Conservation (phyloP, 768 basidiomycete species). For the Suillus hirtellus region DNA sequence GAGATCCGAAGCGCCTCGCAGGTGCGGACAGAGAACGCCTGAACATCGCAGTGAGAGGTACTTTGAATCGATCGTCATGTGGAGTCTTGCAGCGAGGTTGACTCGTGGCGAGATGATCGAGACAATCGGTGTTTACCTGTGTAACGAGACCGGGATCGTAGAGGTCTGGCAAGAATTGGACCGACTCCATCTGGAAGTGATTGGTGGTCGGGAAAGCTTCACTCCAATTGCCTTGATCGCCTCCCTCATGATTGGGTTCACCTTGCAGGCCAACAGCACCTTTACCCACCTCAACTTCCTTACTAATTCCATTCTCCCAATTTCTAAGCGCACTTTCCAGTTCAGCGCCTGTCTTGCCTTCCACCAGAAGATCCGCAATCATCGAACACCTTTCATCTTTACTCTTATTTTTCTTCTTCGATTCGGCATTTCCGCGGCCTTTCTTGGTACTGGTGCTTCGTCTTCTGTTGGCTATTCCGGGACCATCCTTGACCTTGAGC, state of each 20-base stretch:
- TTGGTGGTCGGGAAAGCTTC: constrained; percentile 20
- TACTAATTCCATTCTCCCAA: constrained; percentile 34
- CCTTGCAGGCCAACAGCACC: constrained; percentile 10
- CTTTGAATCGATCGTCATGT: constrained; percentile 37
- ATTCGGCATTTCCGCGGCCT: constrained; percentile 31
- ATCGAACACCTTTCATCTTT: constrained; percentile 61
- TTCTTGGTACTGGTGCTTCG: constrained; percentile 28
- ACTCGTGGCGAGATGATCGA: constrained; percentile 10
- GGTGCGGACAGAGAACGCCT: constrained; percentile 64
- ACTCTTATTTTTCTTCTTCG: constrained; percentile 28
- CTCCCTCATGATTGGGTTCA: constrained; percentile 16
- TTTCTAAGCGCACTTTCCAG: constrained; percentile 61
- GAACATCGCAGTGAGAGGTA: constrained; percentile 65
- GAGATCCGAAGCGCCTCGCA: constrained; percentile 29
- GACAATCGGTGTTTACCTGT: constrained; percentile 8
- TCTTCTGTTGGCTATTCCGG: constrained; percentile 29
- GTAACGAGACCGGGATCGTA: neutral
- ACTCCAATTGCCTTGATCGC: constrained; percentile 23
- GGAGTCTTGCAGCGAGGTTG: constrained; percentile 32
- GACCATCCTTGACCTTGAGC: constrained; percentile 42
- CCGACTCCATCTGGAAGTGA: constrained; percentile 14
- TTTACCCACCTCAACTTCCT: constrained; percentile 11
- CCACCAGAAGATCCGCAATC: constrained; percentile 64
- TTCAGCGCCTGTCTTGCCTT: constrained; percentile 65
- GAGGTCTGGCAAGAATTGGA: neutral